Percentiles rank a stretch among this genome's conserved stretches.
Evolutionary conservation across 2,329 filamentous ascomycete species (phyloP).

Genomic region (Penicillium sp.): DNA sequence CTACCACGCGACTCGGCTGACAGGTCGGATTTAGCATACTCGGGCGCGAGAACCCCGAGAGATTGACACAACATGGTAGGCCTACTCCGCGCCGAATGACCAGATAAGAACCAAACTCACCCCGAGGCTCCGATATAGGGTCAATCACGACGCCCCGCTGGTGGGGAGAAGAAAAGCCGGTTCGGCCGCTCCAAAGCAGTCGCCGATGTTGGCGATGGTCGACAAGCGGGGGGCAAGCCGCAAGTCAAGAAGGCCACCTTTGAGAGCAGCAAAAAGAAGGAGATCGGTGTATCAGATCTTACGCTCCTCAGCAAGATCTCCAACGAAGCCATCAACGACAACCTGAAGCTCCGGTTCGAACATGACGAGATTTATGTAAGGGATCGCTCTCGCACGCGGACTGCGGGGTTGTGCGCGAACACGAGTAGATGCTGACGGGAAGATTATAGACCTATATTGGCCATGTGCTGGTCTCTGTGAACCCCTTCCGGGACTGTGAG

Average conservation of each 20-base stretch:
- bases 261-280: conserved; percentile 97
- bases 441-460: conserved; percentile 82
- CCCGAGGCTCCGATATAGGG: conserved; percentile 30
- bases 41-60: conserved; percentile 32
- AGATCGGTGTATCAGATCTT: conserved; percentile 96
- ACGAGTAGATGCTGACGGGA: conserved; percentile 15
- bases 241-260: conserved; percentile 95
- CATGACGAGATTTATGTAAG: conserved; percentile 90
- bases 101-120: conserved; percentile 19
- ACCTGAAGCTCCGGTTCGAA: conserved; percentile 96
- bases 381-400: conserved; percentile 21
- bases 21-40: conserved; percentile 31
- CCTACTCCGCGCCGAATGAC: neutral
- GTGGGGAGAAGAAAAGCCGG: conserved; percentile 46
- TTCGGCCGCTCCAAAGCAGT: conserved; percentile 46
- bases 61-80: conserved; percentile 40
- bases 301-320: conserved; percentile 98
- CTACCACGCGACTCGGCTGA: conserved; percentile 13
- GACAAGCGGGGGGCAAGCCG: conserved; percentile 52
- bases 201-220: conserved; percentile 45
- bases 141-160: conserved; percentile 46
- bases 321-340: conserved; percentile 99
- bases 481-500: conserved; percentile 87
- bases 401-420: conserved; percentile 17
- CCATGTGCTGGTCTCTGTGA: conserved; percentile 98